Evolutionary conservation across 345 rosid genomes (phyloP).

Genomic region (Citrus cavaleriei): DNA sequence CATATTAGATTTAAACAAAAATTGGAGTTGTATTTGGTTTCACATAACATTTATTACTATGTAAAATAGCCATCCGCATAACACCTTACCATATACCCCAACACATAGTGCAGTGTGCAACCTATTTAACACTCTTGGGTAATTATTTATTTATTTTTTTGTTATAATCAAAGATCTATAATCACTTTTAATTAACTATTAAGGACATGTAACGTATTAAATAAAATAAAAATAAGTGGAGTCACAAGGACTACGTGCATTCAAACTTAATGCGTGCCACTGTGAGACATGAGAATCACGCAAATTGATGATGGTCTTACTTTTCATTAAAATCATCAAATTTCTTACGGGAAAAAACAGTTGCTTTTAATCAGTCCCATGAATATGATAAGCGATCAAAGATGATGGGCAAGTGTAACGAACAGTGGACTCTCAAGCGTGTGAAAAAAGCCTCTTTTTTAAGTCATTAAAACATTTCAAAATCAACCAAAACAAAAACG

Average conservation of each 20-base stretch:
- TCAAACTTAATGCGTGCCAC: slow-evolving; percentile 2
- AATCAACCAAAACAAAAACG: not conserved
- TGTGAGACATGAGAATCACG: slow-evolving; percentile 26
- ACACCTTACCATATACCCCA: no score
- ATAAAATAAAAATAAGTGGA: not conserved
- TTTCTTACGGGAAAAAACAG: not conserved
- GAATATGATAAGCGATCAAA: not conserved
- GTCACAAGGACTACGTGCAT: slow-evolving; percentile 17
- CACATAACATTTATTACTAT: no score
- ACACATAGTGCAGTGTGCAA: no score
- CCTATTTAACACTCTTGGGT: no score
- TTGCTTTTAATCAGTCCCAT: not conserved
- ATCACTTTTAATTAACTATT: no score
- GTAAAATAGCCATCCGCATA: no score
- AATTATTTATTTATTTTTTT: not conserved
- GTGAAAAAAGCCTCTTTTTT: no score
- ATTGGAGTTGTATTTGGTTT: no score
- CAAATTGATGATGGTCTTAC: slow-evolving; percentile 9
- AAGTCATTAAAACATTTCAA: not conserved
- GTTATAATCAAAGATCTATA: not conserved
- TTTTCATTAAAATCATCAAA: slow-evolving; percentile 5
- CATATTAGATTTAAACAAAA: no score
- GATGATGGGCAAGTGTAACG: not conserved
- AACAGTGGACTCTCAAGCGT: not conserved
- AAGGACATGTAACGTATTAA: not conserved